Conservation (phyloP, 306 rosid genomes). For the Rosa lucieae region DNA sequence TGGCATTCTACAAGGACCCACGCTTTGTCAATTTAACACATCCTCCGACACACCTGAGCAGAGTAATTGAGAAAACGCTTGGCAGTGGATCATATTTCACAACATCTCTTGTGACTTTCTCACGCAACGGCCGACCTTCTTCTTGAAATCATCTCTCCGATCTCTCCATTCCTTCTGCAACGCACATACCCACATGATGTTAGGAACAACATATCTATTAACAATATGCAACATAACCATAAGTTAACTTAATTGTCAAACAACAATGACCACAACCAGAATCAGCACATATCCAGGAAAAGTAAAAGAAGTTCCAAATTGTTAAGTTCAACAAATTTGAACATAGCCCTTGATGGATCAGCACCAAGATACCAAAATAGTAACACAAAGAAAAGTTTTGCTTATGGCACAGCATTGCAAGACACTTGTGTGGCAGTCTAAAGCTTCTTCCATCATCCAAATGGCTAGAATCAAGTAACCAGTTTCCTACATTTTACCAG, state of each 20-base stretch:
- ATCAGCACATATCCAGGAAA: background rate
- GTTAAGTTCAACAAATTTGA: background rate
- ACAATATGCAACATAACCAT: background rate
- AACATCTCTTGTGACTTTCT: conserved; percentile 72
- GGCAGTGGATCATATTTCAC: conserved; percentile 27
- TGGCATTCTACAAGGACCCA: conserved; percentile 52
- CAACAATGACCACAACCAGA: background rate
- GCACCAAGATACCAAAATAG: background rate
- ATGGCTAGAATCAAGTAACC: background rate
- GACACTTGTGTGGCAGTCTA: background rate
- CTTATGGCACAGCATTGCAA: background rate
- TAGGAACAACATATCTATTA: background rate
- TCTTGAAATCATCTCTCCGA: conserved; percentile 90
- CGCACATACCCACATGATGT: conserved; percentile 9
- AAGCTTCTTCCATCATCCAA: background rate
- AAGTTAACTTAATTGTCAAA: background rate
- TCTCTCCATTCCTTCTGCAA: conserved; percentile 99
- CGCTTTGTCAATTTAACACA: conserved; percentile 30
- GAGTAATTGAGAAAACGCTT: conserved; percentile 11
- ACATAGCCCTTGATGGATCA: background rate
- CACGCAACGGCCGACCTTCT: conserved; percentile 88
- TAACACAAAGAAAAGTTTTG: background rate
- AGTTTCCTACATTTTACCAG: background rate
- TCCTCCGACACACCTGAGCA: conserved; percentile 43
- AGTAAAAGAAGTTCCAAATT: background rate